A percentile compares a stretch with the other conserved stretches of the same genome.
These are phyloP conservation scores for Achaetomiella virescens DNA, from an alignment of 495 filamentous ascomycete genomes.

Conservation along the genomic window DNA sequence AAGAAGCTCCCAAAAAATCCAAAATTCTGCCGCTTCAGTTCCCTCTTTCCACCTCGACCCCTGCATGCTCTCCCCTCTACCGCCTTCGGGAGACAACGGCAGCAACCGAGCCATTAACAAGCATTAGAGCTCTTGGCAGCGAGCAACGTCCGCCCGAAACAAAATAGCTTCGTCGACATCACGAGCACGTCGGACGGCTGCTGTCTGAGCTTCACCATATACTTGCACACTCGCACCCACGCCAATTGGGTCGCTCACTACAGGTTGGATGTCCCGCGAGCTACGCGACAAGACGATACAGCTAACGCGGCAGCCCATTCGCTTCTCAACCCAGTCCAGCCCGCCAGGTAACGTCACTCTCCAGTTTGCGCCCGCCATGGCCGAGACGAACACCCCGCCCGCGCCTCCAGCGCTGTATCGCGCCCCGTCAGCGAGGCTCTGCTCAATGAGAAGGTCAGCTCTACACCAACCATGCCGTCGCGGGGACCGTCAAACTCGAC, in stretches of 20 bases:
- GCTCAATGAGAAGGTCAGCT: conserved; percentile 85
- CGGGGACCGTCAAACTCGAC: neutral
- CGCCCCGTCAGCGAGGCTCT: conserved; percentile 89
- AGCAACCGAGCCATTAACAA: conserved; percentile 17
- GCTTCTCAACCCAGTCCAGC: neutral
- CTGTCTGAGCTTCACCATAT: neutral
- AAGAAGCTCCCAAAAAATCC: conserved; percentile 24
- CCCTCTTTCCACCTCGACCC: neutral
- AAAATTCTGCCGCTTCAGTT: conserved; percentile 33
- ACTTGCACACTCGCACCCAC: neutral
- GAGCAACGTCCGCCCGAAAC: conserved; percentile 7
- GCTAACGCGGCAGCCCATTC: neutral
- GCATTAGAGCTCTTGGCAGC: conserved; percentile 20
- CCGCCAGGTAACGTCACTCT: neutral
- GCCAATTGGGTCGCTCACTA: conserved; percentile 9
- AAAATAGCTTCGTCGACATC: conserved; percentile 16
- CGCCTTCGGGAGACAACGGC: conserved; percentile 33
- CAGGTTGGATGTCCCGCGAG: neutral
- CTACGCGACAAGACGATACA: neutral
- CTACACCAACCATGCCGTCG: neutral
- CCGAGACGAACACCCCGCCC: conserved; percentile 35
- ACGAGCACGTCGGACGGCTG: conserved; percentile 4
- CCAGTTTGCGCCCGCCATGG: conserved; percentile 29
- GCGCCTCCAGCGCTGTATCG: conserved; percentile 35
- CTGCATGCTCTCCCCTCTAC: conserved; percentile 16